Evolutionary conservation across 768 basidiomycete genomes (phyloP), one percentile per base, ranked within the genome.

Genomic region (Naganishia randhawae): DNA sequence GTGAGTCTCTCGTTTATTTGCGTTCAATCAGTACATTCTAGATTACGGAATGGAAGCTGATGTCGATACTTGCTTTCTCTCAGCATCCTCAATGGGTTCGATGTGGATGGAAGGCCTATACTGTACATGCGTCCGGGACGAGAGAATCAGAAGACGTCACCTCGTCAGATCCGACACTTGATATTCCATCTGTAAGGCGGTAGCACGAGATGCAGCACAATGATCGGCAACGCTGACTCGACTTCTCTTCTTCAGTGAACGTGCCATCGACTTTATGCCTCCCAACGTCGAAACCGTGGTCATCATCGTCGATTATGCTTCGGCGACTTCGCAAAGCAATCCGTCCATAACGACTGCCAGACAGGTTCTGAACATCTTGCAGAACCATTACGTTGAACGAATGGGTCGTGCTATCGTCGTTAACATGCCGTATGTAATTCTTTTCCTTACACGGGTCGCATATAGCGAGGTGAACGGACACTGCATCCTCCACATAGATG

Each of bases 181-280:
- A 89, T 93, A 27, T 92, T 89, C 86, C 88, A 88, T 77, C 78
- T 92, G 89, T 91, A 75, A 80, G 89, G 83, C 27, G 42, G 16
- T 50, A 35, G 19, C 14, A 27, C 50, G 2, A 42, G n/a, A n/a
- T n/a, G 39, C 52, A 25, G 41, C 9, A 50, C 17, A 32, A 29
- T 29, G 7, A 10, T 29, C 35, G 35, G 29, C 50, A 31, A 66
- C 57, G 22, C 33, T 61, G 33, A 61, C n/a, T 13, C 22, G 16
- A 8, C 11, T 22, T 22, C 16, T 66, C 11, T 50, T 63, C 22
- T 22, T 48, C 69, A 91, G 91, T 69, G 91, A 94, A 77, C 88
- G 91, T 27, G 91, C 92, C 1, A 90, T 89, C 76, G 92, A 94
- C 74, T 79, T 92, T 57, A 90, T 91, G 88, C 91, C 91, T 0